Conservation (phyloP, 306 rosid species). For the Benincasa hispida region DNA sequence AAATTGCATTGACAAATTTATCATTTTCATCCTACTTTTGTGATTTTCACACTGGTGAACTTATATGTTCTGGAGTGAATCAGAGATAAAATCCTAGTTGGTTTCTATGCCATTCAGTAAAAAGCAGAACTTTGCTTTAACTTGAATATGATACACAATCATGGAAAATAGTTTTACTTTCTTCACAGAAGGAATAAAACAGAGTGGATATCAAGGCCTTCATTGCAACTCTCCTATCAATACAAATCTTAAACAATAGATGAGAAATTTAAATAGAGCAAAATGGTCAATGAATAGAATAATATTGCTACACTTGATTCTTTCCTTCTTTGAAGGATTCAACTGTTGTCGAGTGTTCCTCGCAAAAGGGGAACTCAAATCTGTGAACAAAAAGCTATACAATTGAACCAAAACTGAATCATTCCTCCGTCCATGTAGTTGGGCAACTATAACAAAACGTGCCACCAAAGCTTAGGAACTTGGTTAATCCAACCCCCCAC, state of each 20-base stretch:
- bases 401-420: conserved; percentile 14
- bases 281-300: not conserved
- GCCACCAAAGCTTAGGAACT: conserved; percentile 21
- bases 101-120: not conserved
- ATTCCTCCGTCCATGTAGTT: not conserved
- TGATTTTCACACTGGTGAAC: not conserved
- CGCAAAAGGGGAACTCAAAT: conserved; percentile 1
- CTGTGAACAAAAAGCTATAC: conserved; percentile 24
- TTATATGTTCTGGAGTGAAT: not conserved
- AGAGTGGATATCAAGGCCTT: too few relatives aligned
- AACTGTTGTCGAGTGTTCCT: not conserved
- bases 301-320: not conserved
- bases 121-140: not conserved
- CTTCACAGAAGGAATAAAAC: too few relatives aligned
- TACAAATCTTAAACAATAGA: not conserved
- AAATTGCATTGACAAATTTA: not conserved
- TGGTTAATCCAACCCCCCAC: not conserved
- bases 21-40: not conserved
- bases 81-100: not conserved
- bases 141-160: too few relatives aligned
- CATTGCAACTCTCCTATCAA: too few relatives aligned
- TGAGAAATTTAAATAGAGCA: not conserved
- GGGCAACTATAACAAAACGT: conserved; percentile 5
- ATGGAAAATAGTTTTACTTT: too few relatives aligned
- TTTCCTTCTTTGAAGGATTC: conserved; percentile 12